Conservation (phyloP, 768 basidiomycete genomes). For the Sarcodon aspratus region DNA sequence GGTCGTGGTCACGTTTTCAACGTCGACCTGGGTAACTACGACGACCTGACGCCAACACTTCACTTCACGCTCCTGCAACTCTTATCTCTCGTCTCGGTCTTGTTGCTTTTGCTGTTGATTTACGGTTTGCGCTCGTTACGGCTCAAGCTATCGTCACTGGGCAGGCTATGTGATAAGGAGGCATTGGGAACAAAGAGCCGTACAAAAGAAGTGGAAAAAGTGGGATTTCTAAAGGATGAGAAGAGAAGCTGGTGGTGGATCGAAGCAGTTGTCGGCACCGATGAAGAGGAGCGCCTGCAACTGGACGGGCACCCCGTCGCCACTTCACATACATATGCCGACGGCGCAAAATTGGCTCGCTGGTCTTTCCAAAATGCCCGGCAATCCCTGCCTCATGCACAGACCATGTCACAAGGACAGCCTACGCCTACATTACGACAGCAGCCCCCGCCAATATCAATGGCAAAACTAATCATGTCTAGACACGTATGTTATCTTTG, state of each 20-base stretch:
- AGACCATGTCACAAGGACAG: neutral
- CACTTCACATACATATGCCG: neutral
- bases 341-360: neutral
- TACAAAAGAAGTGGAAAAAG: too few species aligned
- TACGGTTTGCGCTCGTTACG: too few species aligned
- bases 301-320: neutral
- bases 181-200: too few species aligned
- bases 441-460: slow-evolving; percentile 14
- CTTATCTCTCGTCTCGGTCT: too few species aligned
- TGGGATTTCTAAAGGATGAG: too few species aligned
- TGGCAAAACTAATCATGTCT: slow-evolving; percentile 21
- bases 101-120: too few species aligned
- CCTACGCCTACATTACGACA: neutral
- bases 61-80: too few species aligned
- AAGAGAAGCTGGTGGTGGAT: neutral
- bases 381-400: neutral
- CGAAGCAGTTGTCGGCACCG: neutral
- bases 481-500: slow-evolving; percentile 15
- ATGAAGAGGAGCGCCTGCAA: neutral
- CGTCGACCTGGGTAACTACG: too few species aligned
- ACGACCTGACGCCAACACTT: too few species aligned
- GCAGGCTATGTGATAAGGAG: too few species aligned
- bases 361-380: neutral
- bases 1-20: too few species aligned
- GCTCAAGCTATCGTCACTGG: too few species aligned